Conservation (phyloP, 2,329 filamentous ascomycete species). For the Colletotrichum cuscutae region DNA sequence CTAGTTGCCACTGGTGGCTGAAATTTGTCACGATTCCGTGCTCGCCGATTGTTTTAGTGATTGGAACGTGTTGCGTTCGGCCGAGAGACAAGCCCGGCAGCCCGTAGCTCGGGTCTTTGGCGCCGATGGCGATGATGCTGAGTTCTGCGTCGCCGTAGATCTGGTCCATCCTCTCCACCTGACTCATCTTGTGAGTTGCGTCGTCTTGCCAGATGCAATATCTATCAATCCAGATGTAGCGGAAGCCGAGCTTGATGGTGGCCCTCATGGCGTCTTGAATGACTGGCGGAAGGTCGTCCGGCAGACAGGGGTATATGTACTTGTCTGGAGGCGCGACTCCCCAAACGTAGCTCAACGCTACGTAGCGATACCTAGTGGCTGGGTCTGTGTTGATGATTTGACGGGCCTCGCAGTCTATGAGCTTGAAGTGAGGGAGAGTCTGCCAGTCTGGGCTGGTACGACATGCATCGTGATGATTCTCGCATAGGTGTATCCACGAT, state of each 20-base stretch:
- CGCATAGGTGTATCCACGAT: conserved; percentile 4
- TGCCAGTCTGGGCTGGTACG: background rate
- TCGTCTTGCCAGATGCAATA: conserved; percentile 46
- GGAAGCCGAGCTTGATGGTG: conserved; percentile 45
- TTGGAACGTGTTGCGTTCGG: conserved; percentile 44
- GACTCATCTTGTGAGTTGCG: conserved; percentile 43
- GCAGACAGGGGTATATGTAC: conserved; percentile 7
- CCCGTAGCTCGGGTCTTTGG: conserved; percentile 46
- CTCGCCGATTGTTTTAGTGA: conserved; percentile 33
- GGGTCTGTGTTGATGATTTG: conserved; percentile 5
- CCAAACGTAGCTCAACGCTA: conserved; percentile 49
- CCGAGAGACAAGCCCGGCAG: conserved; percentile 46
- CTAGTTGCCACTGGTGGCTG: conserved; percentile 1
- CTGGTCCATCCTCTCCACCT: conserved; percentile 48
- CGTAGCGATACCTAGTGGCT: conserved; percentile 36
- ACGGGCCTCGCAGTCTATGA: conserved; percentile 13
- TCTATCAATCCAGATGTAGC: conserved; percentile 52
- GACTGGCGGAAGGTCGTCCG: conserved; percentile 1
- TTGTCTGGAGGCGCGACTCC: conserved; percentile 33
- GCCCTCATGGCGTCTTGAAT: conserved; percentile 42
- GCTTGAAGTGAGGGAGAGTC: background rate
- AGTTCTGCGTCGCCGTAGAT: conserved; percentile 47
- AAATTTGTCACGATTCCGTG: conserved; percentile 3
- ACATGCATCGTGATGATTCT: background rate
- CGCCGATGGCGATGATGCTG: conserved; percentile 50